phyloP scores from a whole-genome alignment of 2,329 filamentous ascomycete species.

The Ceratocystis diversiconidia region DNA sequence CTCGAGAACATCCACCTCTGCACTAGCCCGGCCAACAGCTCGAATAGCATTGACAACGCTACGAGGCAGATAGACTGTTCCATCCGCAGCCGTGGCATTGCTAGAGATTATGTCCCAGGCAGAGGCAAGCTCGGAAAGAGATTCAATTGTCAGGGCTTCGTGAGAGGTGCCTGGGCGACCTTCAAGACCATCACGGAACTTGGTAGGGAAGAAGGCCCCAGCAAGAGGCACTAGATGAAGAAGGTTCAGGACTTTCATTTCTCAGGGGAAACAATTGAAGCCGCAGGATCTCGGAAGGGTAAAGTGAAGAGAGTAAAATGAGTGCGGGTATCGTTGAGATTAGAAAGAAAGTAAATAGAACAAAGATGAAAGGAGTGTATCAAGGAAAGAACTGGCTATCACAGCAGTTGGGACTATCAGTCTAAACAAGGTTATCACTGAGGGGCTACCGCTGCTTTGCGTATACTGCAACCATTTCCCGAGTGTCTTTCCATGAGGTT shows the following conservation, averaged over 20 bases:
- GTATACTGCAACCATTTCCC: not conserved
- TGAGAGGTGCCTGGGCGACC: constrained; percentile 18
- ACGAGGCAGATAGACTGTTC: constrained; percentile 10
- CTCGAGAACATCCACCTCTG: constrained; percentile 14
- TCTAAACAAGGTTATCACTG: not conserved
- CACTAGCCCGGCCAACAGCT: constrained; percentile 14
- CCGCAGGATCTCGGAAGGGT: not conserved
- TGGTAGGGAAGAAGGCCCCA: constrained; percentile 18
- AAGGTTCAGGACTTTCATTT: constrained; percentile 11
- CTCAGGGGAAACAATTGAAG: not conserved
- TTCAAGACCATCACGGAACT: constrained; percentile 18
- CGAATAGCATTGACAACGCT: constrained; percentile 15
- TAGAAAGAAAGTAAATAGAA: not conserved
- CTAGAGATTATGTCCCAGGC: constrained; percentile 8
- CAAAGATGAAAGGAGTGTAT: not conserved
- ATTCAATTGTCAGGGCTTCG: constrained; percentile 18
- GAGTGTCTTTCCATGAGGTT: not conserved
- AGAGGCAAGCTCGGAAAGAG: constrained; percentile 9
- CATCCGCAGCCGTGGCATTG: not conserved
- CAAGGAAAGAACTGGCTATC: not conserved
- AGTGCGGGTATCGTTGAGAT: not conserved
- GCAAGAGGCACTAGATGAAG: constrained; percentile 2
- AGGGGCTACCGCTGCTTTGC: not conserved
- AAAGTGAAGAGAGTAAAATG: not conserved
- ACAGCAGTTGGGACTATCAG: not conserved